A percentile compares a stretch with the other conserved stretches of the same genome.
These are phyloP conservation scores for Pseudogymnoascus sp. DNA, from an alignment of 2,329 filamentous ascomycete genomes.

Conservation along the genomic window DNA sequence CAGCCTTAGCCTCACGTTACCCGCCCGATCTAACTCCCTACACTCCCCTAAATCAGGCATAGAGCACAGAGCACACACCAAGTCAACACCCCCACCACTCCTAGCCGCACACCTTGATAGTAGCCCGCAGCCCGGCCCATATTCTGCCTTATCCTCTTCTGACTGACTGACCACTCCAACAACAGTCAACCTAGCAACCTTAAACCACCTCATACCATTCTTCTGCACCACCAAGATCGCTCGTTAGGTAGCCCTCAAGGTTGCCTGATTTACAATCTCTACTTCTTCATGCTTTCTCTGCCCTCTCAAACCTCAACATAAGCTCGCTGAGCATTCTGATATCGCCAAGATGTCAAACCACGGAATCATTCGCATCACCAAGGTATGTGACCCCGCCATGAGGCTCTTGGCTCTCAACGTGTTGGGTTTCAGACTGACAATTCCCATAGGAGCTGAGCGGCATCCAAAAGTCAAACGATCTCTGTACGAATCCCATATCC, in stretches of 20 bases:
- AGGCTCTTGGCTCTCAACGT: background rate
- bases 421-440: conserved; percentile 29
- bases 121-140: background rate
- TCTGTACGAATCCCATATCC: conserved; percentile 54
- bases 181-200: background rate
- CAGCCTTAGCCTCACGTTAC: background rate
- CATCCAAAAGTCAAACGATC: conserved; percentile 73
- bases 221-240: background rate
- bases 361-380: conserved; percentile 79
- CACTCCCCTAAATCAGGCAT: background rate
- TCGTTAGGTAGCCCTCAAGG: background rate
- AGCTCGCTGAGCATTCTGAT: conserved; percentile 9
- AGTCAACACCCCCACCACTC: background rate
- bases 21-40: background rate
- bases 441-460: conserved; percentile 67
- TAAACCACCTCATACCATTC: background rate
- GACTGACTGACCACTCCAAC: background rate
- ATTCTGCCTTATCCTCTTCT: background rate
- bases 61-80: background rate
- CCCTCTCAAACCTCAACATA: background rate
- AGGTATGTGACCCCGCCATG: conserved; percentile 44
- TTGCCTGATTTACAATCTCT: background rate
- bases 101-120: background rate
- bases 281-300: background rate
- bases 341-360: conserved; percentile 63